Conservation (phyloP, 306 rosid genomes). For the Quercus glauca region DNA sequence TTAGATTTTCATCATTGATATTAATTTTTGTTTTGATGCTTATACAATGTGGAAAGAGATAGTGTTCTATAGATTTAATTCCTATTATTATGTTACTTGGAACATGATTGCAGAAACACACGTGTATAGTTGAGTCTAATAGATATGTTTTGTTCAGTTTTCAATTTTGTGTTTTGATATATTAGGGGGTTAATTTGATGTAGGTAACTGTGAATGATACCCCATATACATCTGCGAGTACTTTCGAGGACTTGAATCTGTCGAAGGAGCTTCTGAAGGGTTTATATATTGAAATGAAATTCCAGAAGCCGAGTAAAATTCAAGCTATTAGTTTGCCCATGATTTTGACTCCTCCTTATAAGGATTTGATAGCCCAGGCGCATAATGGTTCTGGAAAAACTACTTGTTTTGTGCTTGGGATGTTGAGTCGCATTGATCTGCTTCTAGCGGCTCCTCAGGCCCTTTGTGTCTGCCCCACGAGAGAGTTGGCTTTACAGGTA, state of each 20-base stretch:
- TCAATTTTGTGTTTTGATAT: neutral
- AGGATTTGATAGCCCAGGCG: constrained; percentile 86
- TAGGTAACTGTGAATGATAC: constrained; percentile 71
- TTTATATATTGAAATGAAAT: constrained; percentile 78
- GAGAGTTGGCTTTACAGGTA: constrained; percentile 91
- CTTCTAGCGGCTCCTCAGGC: constrained; percentile 73
- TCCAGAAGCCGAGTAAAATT: constrained; percentile 83
- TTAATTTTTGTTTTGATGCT: too few species aligned
- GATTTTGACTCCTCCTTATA: constrained; percentile 74
- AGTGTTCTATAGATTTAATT: too few species aligned
- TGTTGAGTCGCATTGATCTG: constrained; percentile 88
- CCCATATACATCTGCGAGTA: constrained; percentile 77
- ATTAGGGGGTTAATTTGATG: neutral
- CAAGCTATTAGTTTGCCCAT: constrained; percentile 87
- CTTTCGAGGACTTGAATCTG: constrained; percentile 65
- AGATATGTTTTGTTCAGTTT: too few species aligned
- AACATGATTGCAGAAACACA: too few species aligned
- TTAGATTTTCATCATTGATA: too few species aligned
- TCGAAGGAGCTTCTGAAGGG: constrained; percentile 75
- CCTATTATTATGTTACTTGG: too few species aligned
- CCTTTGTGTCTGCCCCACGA: constrained; percentile 83
- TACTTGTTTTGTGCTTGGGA: constrained; percentile 91
- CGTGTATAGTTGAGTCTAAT: too few species aligned
- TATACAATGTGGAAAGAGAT: too few species aligned
- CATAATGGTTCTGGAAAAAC: constrained; percentile 97